Base-by-base conservation (phyloP, 495 filamentous ascomycete genomes). In the Aspergillus kassunensis region DNA sequence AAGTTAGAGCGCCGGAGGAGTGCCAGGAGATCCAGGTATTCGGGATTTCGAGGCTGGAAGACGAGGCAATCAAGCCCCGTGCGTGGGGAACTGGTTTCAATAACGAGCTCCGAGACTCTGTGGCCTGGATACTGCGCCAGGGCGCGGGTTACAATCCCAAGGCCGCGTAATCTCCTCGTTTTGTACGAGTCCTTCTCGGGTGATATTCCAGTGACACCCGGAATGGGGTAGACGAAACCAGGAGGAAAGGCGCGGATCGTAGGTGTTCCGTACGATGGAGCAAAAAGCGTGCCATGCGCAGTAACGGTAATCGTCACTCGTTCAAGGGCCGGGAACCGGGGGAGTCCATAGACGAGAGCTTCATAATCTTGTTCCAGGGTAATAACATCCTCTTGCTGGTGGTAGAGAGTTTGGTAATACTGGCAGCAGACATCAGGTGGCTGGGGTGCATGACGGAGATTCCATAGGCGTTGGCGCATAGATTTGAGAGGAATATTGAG, bases 161-260 rank as follows among this genome's bases (percentile, higher is more conserved):
- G 53, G 20, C 62, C 59, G 41, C 59, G 44, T 52, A 49, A 65
- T 33, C 51, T 27, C 19, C 56, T 46, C 11, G n/a, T 41, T 33
- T 41, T 42, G 53, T 54, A 62, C 9, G 16, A 2, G 15, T 39
- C 6, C 11, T 11, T 18, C 13, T 39, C 18, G 21, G 48, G 53
- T 35, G 49, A 31, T 23, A 43, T 31, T 24, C 19, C 40, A n/a
- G 11, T 25, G 24, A 27, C 59, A 19, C 60, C 54, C 13, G 55
- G 58, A 41, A 65, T 62, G 11, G 55, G 56, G 42, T 69, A 69
- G 37, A 64, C 61, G n/a, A 65, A 65, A 24, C 56, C 58, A 16
- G 37, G 36, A 24, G 62, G 60, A 36, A 70, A 64, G 18, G 46
- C 47, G 19, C 59, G 64, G 18, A 70, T 67, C 55, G 62, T 67